Evolutionary conservation across 2,329 filamentous ascomycete genomes (phyloP), one percentile per base, ranked within the genome.

Genomic region (Xylariaceae sp.): DNA sequence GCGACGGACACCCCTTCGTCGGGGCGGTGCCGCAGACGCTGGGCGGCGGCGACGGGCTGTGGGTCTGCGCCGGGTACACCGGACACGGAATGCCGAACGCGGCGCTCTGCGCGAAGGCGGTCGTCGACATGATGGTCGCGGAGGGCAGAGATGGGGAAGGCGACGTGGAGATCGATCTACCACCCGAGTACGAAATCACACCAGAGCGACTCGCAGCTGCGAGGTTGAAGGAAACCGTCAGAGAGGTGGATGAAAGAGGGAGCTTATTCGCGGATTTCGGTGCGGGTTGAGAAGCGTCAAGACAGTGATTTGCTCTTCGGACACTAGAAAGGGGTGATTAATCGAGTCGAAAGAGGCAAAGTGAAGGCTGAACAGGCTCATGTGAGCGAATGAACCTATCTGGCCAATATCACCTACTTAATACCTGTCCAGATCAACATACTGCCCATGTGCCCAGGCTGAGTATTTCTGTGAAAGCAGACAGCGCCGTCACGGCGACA

Each of bases 31-130:
- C 81, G 0, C 64, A 63, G 28, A 54, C 59, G 4, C 50, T 74
- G 18, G 64, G 74, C 4, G 78, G 16, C 4, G 38, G 19, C 2
- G 59, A 70, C 3, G 81, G 81, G 0, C 50, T 87, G 40, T 88
- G 72, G 67, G 49, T 88, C 11, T 75, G 74, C 46, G 83, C 73
- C 3, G 85, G 81, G 3, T 88, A 84, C 54, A 84, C 82, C 4
- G 83, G 81, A 0, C 86, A 90, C 60, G 87, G 87, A 0, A 89
- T 89, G 85, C 84, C 85, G 16, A 81, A 83, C 52, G 79, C 83
- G 13, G 81, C 81, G 47, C 65, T 87, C 31, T 81, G 77, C 51
- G 86, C 76, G 2, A 76, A 80, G 44, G 79, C 79, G 1, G 76
- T 79, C 11, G 83, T 78, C 9, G 65, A 75, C 35, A 74, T 84